Evolutionary conservation across 345 rosid species (phyloP).

Genomic region (Mangifera indica): DNA sequence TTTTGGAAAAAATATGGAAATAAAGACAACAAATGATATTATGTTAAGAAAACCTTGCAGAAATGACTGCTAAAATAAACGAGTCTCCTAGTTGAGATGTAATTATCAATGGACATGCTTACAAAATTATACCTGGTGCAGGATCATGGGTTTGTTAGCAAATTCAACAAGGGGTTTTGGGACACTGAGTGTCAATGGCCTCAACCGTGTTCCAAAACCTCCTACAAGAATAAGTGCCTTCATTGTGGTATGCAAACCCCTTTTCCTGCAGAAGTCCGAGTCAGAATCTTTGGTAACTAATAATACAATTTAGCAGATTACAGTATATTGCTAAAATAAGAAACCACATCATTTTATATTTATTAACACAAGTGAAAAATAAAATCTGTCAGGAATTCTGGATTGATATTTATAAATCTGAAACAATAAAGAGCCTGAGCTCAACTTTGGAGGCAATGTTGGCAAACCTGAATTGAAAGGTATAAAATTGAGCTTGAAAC

Average conservation of each 20-base stretch:
- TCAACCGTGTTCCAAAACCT: conserved; percentile 95
- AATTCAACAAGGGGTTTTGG: conserved; percentile 98
- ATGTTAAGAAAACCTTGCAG: conserved; percentile 2
- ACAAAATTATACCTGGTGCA: conserved; percentile 74
- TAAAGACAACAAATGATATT: neutral
- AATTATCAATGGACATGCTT: neutral
- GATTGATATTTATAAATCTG: neutral
- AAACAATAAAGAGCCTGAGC: conserved; percentile 10
- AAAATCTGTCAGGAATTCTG: neutral
- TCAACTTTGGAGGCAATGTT: neutral
- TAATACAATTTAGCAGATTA: neutral
- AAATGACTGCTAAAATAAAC: neutral
- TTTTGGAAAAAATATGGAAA: neutral
- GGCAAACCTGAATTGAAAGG: neutral
- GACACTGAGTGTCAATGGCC: conserved; percentile 95
- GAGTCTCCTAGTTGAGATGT: neutral
- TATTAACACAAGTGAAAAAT: neutral
- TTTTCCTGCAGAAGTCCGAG: conserved; percentile 36
- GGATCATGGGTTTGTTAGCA: conserved; percentile 98
- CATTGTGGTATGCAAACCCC: conserved; percentile 45
- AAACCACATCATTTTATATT: neutral
- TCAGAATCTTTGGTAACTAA: conserved; percentile 20
- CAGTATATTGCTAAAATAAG: conserved; percentile 7
- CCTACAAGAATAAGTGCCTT: conserved; percentile 99
- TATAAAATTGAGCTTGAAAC: conserved; percentile 5